Conservation (phyloP, 208 protist genomes). For the Leishmania gerbilli region DNA sequence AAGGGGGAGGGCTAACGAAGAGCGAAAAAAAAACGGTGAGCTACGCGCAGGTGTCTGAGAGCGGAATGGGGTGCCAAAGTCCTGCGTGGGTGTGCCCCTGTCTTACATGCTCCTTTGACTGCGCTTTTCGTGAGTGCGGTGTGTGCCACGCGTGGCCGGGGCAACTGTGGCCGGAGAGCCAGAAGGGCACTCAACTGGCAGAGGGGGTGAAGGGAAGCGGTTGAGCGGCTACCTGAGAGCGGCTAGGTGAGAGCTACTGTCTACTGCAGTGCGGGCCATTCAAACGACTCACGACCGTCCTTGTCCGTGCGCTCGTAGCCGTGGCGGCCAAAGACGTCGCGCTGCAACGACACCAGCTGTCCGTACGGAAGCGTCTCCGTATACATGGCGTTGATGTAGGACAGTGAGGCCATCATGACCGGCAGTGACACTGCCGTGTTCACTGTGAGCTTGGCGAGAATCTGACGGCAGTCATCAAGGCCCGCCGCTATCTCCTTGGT, state of each 20-base stretch:
- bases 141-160: neutral
- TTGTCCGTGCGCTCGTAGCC: constrained; percentile 89
- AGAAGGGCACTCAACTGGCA: neutral
- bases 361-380: constrained; percentile 74
- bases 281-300: constrained; percentile 75
- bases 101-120: neutral
- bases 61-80: neutral
- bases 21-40: neutral
- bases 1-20: neutral
- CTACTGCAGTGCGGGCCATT: constrained; percentile 88
- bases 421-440: constrained; percentile 67
- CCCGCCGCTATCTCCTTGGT: constrained; percentile 76
- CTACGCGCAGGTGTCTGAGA: neutral
- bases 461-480: constrained; percentile 68
- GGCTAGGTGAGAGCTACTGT: neutral
- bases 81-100: neutral
- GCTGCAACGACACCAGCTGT: constrained; percentile 92
- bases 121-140: neutral
- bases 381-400: constrained; percentile 90
- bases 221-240: neutral
- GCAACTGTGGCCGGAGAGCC: neutral
- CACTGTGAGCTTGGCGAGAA: constrained; percentile 53
- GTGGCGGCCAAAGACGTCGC: constrained; percentile 91
- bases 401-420: constrained; percentile 74
- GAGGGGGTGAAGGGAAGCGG: neutral